Conservation (phyloP, 176 grass and related monocot genomes). For the Oryza glumipatula region DNA sequence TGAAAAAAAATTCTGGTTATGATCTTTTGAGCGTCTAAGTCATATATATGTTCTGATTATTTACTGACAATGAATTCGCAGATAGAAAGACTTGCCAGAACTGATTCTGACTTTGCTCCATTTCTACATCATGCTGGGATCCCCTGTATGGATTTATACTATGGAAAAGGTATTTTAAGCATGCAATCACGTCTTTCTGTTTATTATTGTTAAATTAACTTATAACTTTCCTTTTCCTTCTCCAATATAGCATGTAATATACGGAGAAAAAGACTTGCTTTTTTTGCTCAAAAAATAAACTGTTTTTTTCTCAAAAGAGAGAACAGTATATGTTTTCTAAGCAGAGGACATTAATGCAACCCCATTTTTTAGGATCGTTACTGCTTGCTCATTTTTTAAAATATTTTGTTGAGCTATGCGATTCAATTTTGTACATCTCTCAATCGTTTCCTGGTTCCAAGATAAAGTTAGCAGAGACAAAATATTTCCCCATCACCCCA, state of each 20-base stretch:
- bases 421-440: constrained; percentile 1
- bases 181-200: constrained; percentile 1
- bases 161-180: constrained; percentile 73
- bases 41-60: neutral
- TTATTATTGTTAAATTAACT: neutral
- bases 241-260: neutral
- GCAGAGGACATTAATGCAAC: neutral
- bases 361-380: neutral
- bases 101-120: constrained; percentile 90
- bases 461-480: constrained; percentile 3
- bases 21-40: neutral
- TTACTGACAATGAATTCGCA: constrained; percentile 33
- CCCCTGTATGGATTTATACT: constrained; percentile 89
- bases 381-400: neutral
- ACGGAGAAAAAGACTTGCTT: neutral
- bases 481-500: constrained; percentile 20
- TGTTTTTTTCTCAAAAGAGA: neutral
- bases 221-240: neutral
- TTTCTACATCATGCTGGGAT: constrained; percentile 95
- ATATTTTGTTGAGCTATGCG: constrained; percentile 3
- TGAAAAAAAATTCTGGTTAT: neutral
- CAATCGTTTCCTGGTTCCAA: constrained; percentile 1
- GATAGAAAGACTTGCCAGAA: constrained; percentile 95
- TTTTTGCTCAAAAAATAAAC: neutral
- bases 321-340: neutral